A percentile compares a stretch with the other conserved stretches of the same genome.
phyloP scores from a whole-genome alignment of 2,329 filamentous ascomycete species.

The Ophiognomonia clavigignenti-juglandacearum region DNA sequence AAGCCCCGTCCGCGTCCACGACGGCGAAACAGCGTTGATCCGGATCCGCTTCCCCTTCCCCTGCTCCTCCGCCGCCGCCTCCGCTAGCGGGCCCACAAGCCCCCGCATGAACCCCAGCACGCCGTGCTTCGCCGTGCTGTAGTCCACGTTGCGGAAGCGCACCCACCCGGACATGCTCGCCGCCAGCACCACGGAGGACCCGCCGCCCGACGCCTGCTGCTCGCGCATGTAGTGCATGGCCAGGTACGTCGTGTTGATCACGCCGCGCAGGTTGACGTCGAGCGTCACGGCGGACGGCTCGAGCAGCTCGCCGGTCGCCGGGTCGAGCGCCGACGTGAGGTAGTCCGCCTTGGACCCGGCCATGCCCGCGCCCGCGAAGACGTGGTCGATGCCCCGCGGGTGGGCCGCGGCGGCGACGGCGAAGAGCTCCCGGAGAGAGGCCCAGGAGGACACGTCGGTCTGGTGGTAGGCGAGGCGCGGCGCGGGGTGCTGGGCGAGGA shows the following conservation, averaged over 20 bases:
- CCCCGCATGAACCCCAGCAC: slow-evolving; percentile 30
- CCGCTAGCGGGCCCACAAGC: slow-evolving; percentile 21
- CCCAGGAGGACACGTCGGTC: neutral
- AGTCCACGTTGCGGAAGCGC: slow-evolving; percentile 25
- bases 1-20: slow-evolving; percentile 27
- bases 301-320: neutral
- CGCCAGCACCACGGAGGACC: slow-evolving; percentile 15
- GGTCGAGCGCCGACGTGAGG: neutral
- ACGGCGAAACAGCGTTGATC: slow-evolving; percentile 28
- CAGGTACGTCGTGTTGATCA: slow-evolving; percentile 33
- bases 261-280: slow-evolving; percentile 30
- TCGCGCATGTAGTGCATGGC: slow-evolving; percentile 35
- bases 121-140: slow-evolving; percentile 28
- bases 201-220: too few species aligned
- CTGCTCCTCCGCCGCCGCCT: too few species aligned
- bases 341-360: neutral
- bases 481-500: neutral
- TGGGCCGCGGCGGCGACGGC: neutral
- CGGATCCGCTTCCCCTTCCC: slow-evolving; percentile 20
- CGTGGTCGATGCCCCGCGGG: neutral
- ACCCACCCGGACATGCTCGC: slow-evolving; percentile 21
- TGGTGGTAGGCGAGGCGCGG: neutral
- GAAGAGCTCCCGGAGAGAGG: neutral
- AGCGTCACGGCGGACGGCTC: slow-evolving; percentile 7
- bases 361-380: neutral